Percentiles rank a stretch among this genome's conserved stretches.
Evolutionary conservation across 2,329 filamentous ascomycete species (phyloP).

Genomic region (Claviceps monticola): DNA sequence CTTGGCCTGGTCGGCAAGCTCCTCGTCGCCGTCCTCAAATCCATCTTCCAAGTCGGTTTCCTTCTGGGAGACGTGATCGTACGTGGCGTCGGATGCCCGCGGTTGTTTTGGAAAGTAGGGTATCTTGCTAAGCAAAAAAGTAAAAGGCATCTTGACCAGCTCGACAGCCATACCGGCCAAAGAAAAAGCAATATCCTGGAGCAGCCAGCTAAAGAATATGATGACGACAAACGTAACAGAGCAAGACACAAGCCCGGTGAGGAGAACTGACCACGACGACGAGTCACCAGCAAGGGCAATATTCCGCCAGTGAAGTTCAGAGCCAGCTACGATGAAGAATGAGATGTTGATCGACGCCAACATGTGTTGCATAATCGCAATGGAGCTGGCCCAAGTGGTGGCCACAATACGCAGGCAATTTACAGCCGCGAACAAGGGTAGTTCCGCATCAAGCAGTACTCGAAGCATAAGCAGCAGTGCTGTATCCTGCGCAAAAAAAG

Average conservation of each 20-base stretch:
- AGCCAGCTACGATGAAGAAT: constrained; percentile 18
- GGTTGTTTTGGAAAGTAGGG: constrained; percentile 2
- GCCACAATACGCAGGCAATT: constrained; percentile 9
- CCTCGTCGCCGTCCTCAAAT: constrained; percentile 5
- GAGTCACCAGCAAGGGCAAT: constrained; percentile 13
- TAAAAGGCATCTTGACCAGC: constrained; percentile 10
- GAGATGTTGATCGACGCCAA: constrained; percentile 14
- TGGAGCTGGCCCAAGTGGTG: constrained; percentile 9
- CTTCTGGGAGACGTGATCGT: constrained; percentile 8
- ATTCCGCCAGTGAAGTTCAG: constrained; percentile 18
- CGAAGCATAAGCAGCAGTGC: constrained; percentile 18
- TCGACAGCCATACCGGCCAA: constrained; percentile 10
- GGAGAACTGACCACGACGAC: constrained; percentile 12
- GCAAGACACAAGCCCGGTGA: constrained; percentile 13
- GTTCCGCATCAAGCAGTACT: constrained; percentile 14
- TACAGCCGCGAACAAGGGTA: constrained; percentile 9
- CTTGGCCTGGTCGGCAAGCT: constrained; percentile 2
- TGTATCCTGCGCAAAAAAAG: constrained; percentile 22
- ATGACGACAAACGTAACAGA: constrained; percentile 6
- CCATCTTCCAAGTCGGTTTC: constrained; percentile 8
- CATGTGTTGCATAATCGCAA: constrained; percentile 12
- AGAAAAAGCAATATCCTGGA: constrained; percentile 12
- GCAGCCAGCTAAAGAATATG: constrained; percentile 8
- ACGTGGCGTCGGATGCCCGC: background rate
- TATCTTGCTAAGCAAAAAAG: constrained; percentile 7